Percentiles rank a stretch among this genome's conserved stretches.
Evolutionary conservation across 31 red algal genomes (phyloP).

Genomic region (Bonnemaisonia californica): DNA sequence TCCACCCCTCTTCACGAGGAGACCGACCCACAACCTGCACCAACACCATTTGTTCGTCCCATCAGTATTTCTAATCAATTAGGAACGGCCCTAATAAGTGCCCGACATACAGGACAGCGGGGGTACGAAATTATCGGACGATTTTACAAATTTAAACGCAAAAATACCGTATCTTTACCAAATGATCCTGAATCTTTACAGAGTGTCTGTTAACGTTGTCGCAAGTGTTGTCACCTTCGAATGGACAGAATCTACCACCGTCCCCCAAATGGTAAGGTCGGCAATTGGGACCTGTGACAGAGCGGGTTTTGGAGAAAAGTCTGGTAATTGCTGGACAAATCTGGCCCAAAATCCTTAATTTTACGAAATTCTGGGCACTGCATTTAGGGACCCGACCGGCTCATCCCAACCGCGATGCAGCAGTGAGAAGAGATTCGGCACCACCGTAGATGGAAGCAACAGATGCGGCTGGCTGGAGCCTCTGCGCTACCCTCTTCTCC

Average conservation of each 20-base stretch:
- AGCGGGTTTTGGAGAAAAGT: background rate
- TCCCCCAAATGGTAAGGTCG: background rate
- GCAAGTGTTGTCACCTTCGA: conserved; percentile 1
- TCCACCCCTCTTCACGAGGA: too few relatives aligned
- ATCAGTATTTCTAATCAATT: too few relatives aligned
- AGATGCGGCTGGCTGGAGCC: background rate
- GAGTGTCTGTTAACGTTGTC: background rate
- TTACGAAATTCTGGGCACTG: background rate
- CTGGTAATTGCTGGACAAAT: background rate
- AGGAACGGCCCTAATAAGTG: background rate
- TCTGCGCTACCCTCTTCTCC: background rate
- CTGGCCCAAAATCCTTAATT: background rate
- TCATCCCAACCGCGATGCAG: background rate
- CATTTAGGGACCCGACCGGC: background rate
- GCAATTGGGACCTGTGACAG: background rate
- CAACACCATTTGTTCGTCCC: too few relatives aligned
- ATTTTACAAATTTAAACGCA: background rate
- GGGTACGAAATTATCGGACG: background rate
- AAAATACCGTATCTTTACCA: background rate
- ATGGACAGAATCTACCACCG: background rate
- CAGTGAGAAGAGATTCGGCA: background rate
- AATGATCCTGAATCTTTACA: background rate
- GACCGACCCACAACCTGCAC: too few relatives aligned
- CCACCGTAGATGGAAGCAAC: background rate
- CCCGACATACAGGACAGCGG: background rate